A percentile compares a stretch with the other conserved stretches of the same genome.
Evolutionary conservation across 768 basidiomycete species (phyloP).

Genomic region (Boletus tylopilopsis): DNA sequence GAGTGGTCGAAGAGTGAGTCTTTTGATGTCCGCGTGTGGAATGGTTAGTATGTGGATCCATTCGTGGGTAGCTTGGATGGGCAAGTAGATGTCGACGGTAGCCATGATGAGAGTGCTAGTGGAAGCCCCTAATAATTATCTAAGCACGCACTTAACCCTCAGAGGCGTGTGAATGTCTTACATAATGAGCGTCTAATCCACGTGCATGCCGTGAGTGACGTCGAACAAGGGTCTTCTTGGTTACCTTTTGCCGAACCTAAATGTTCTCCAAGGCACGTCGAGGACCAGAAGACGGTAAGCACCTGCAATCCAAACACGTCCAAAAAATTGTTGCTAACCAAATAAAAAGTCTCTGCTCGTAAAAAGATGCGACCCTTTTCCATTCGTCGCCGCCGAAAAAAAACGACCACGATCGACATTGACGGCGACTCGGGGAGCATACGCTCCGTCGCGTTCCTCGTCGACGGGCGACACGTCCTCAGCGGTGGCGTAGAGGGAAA

Average conservation of each 20-base stretch:
- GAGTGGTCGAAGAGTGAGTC: no score
- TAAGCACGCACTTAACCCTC: no score
- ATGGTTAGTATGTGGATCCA: not conserved
- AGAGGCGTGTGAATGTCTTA: no score
- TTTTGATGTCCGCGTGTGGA: not conserved
- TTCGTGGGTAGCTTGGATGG: not conserved
- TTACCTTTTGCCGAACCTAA: not conserved
- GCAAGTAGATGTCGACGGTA: not conserved
- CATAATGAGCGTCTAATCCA: no score
- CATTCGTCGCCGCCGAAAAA: not conserved
- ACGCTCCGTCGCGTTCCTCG: conserved; percentile 7
- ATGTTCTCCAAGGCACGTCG: not conserved
- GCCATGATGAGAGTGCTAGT: no score
- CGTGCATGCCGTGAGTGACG: no score
- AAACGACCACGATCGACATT: not conserved
- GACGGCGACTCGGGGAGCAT: conserved; percentile 3
- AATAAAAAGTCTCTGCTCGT: not conserved
- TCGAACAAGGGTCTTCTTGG: no score
- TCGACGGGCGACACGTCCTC: conserved; percentile 2
- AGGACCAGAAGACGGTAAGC: not conserved
- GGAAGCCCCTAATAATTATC: no score
- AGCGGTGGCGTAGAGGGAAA: conserved; percentile 4
- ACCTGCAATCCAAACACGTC: not conserved
- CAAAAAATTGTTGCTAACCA: not conserved
- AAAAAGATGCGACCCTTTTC: not conserved